Evolutionary conservation across 2,329 filamentous ascomycete genomes (phyloP).

Genomic region (Epicoccum sorghinum): DNA sequence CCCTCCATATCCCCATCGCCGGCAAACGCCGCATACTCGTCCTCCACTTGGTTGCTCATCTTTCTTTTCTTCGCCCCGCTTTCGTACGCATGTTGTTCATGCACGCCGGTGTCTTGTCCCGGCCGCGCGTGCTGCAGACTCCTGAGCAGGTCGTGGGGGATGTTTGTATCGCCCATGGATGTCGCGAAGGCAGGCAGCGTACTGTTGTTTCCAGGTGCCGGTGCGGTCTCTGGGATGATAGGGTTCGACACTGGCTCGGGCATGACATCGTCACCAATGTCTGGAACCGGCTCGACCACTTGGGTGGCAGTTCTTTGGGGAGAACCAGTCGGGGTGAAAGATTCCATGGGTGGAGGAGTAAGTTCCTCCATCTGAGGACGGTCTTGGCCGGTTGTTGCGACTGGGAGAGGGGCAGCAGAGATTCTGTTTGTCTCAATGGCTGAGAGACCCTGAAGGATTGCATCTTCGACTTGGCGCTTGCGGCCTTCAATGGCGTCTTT

Average conservation of each 20-base stretch:
- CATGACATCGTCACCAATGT: conserved; percentile 39
- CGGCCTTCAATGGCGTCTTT: conserved; percentile 77
- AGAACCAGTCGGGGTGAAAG: conserved; percentile 59
- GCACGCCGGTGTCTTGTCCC: conserved; percentile 29
- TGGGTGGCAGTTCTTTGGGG: conserved; percentile 40
- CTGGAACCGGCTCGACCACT: conserved; percentile 23
- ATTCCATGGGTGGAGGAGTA: conserved; percentile 75
- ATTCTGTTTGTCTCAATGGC: conserved; percentile 60
- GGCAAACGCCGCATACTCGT: conserved; percentile 48
- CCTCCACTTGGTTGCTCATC: conserved; percentile 42
- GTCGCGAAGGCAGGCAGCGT: conserved; percentile 31
- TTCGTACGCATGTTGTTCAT: conserved; percentile 31
- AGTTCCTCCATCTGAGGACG: conserved; percentile 85
- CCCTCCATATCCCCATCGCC: conserved; percentile 60
- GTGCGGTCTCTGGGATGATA: conserved; percentile 31
- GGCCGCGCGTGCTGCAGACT: conserved; percentile 37
- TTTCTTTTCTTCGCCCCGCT: conserved; percentile 47
- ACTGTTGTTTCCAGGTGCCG: conserved; percentile 26
- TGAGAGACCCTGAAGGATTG: conserved; percentile 83
- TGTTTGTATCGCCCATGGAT: conserved; percentile 26
- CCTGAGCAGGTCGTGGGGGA: conserved; percentile 39
- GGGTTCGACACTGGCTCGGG: conserved; percentile 33
- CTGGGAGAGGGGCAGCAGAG: conserved; percentile 48
- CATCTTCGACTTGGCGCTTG: conserved; percentile 87
- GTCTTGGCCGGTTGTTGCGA: conserved; percentile 52